Evolutionary conservation across 805 yeast genomes (phyloP), one percentile per base, ranked within the genome.

Genomic region (Schizosaccharomyces octosporus): DNA sequence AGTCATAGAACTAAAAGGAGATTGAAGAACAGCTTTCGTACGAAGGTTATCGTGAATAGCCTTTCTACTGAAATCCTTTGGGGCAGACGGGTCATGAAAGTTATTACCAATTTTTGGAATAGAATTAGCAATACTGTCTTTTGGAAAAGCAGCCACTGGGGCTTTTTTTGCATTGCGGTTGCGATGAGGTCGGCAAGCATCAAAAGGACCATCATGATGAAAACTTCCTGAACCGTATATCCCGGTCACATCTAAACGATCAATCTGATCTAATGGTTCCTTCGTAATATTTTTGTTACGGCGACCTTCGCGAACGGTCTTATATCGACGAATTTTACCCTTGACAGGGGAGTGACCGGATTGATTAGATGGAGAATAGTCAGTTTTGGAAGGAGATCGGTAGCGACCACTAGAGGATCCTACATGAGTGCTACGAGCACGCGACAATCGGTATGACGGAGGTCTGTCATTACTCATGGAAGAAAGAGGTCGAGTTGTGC

Each of bases 161-260:
- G 97, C 95, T 58, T 81, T 82, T 68, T 75, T 78, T 21, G 77
- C 75, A 62, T 73, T 74, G 73, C 84, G 85, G 72, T 93, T 93
- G 71, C 97, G 82, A 71, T 87, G 95, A 6, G 98, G 97, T 2
- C 94, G 85, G 72, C 97, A 90, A 0, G 98, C 98, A 71, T 93
- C 98, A 70, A 93, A 93, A 17, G 98, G 98, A 13, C 98, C 98
- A 73, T 93, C 98, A 72, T 93, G 97, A 72, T 93, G 98, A 78
- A 93, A 93, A 1, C 94, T 87, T 19, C 87, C 87, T 59, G 86
- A 83, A 31, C 96, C 97, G 70, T 86, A 89, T 64, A 89, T 78
- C 0, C 95, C 97, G 13, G 97, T 89, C 59, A 90, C 98, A 71
- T 93, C 98, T 68, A 93, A 77, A 72, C 86, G 86, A 74, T 93